phyloP scores from a whole-genome alignment of 768 basidiomycete genomes.

The Sporobolomyces roseus region DNA sequence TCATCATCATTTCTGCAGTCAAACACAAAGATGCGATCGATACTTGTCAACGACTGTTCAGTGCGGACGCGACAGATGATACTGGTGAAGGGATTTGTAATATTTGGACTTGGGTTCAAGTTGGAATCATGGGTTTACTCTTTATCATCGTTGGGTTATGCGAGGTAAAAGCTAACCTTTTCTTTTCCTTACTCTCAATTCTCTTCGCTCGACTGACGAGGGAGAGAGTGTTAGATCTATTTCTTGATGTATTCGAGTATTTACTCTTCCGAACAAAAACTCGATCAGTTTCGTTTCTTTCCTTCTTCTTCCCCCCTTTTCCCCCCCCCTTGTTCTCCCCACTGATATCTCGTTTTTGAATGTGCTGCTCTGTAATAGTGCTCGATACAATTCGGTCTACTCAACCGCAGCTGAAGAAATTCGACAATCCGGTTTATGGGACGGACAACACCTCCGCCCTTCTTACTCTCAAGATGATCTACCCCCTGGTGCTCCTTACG shows the following conservation, averaged over 20 bases:
- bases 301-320: neutral
- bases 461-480: neutral
- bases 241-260: constrained; percentile 35
- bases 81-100: constrained; percentile 61
- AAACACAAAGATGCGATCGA: constrained; percentile 68
- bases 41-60: constrained; percentile 55
- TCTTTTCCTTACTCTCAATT: no score
- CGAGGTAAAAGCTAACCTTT: constrained; percentile 5
- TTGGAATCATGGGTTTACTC: constrained; percentile 84
- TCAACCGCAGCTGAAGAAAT: constrained; percentile 36
- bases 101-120: constrained; percentile 86
- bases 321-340: neutral
- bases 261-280: constrained; percentile 41
- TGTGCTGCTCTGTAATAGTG: constrained; percentile 16
- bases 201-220: no score
- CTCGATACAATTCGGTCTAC: constrained; percentile 37
- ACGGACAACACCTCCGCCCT: constrained; percentile 3
- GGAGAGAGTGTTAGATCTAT: constrained; percentile 21
- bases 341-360: neutral
- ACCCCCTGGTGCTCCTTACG: neutral
- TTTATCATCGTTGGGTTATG: constrained; percentile 59
- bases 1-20: constrained; percentile 74
- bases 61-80: constrained; percentile 25
- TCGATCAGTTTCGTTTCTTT: constrained; percentile 31
- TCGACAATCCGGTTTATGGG: constrained; percentile 38